Evolutionary conservation across 2,329 filamentous ascomycete species (phyloP).

Genomic region (Nakataea oryzae): DNA sequence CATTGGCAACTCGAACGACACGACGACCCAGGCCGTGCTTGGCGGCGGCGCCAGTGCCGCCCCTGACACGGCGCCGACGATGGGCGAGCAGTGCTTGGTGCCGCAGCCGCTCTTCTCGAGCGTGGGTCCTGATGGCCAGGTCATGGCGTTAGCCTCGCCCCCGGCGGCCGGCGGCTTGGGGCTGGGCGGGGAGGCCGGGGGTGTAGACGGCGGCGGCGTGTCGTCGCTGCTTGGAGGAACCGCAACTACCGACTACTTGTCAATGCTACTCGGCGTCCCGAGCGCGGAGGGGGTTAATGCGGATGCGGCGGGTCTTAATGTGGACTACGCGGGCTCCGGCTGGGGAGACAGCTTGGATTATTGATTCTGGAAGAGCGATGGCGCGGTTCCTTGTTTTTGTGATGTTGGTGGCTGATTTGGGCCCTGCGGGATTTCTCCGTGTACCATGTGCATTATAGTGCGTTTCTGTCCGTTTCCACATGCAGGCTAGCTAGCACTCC

Average conservation of each 20-base stretch:
- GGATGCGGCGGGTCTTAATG: background rate
- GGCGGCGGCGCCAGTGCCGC: no score
- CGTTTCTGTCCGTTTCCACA: no score
- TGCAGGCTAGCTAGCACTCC: no score
- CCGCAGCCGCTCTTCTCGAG: background rate
- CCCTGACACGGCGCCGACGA: background rate
- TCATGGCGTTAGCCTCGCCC: background rate
- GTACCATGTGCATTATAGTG: no score
- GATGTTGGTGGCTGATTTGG: background rate
- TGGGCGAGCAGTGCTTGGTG: background rate
- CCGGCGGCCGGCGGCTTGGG: no score
- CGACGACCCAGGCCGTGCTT: background rate
- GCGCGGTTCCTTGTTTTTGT: no score
- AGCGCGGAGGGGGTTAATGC: background rate
- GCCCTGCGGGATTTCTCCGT: no score
- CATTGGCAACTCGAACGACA: no score
- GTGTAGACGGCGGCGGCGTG: background rate
- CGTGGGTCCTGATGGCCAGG: background rate
- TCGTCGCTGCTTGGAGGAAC: background rate
- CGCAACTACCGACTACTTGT: background rate
- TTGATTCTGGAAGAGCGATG: background rate
- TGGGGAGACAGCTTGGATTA: background rate
- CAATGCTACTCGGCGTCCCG: background rate
- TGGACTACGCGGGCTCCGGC: background rate
- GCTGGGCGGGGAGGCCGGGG: background rate